Evolutionary conservation across 1,284 basidiomycete genomes (phyloP).

Genomic region (Gomphus sp.): DNA sequence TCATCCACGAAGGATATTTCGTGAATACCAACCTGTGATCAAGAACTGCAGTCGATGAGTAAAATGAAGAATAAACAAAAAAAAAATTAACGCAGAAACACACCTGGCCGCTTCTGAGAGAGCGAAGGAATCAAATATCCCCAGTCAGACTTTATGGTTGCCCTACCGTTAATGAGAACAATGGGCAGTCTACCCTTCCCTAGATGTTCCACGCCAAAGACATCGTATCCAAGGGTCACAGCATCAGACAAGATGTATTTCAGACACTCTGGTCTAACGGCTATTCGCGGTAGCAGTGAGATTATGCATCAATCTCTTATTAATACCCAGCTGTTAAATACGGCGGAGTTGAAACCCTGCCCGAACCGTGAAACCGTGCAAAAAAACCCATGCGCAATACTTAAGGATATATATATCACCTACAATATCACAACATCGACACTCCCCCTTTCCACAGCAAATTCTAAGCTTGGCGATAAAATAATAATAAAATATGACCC

Average conservation of each 20-base stretch:
- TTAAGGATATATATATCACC: no score
- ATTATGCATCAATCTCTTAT: no score
- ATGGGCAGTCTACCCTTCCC: constrained; percentile 18
- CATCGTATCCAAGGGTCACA: constrained; percentile 23
- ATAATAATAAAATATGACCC: no score
- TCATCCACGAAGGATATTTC: neutral
- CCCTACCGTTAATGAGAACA: constrained; percentile 27
- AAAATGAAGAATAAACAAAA: neutral
- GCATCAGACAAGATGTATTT: constrained; percentile 22
- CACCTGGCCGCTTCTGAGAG: constrained; percentile 24
- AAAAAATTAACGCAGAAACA: neutral
- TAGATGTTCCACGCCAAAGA: constrained; percentile 20
- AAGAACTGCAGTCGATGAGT: constrained; percentile 18
- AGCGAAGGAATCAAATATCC: constrained; percentile 21
- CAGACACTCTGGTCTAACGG: neutral
- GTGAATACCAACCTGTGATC: constrained; percentile 21
- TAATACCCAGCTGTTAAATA: no score
- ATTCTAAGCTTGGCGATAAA: no score
- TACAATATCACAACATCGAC: no score
- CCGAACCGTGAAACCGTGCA: no score
- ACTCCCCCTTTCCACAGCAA: no score
- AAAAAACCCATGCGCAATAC: no score
- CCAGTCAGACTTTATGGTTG: constrained; percentile 24
- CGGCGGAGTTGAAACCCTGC: neutral
- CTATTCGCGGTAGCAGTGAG: neutral